phyloP scores from a whole-genome alignment of 768 basidiomycete species.

The Termitomyces eurrhizus region DNA sequence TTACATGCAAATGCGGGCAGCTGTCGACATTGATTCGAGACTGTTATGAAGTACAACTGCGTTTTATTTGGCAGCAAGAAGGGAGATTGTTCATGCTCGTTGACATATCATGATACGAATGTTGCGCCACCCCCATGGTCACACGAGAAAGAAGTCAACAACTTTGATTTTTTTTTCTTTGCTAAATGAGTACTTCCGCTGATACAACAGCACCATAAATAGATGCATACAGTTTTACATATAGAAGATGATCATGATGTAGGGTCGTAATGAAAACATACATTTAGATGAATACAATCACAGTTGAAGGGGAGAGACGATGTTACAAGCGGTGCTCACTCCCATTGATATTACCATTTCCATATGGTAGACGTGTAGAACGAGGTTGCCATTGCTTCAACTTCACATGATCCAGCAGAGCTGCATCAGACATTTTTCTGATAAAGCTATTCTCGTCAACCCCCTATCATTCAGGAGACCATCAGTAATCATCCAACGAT shows the following conservation, averaged over 20 bases:
- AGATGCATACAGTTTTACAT: neutral
- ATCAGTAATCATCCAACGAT: neutral
- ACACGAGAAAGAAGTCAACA: neutral
- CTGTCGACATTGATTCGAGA: neutral
- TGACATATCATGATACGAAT: neutral
- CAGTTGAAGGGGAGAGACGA: neutral
- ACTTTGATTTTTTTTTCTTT: neutral
- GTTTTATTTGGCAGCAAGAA: neutral
- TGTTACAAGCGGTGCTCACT: constrained; percentile 25
- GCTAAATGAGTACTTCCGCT: neutral
- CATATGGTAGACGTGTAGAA: constrained; percentile 14
- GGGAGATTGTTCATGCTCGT: neutral
- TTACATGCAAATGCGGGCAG: too few species aligned
- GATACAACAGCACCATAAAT: neutral
- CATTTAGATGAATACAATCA: neutral
- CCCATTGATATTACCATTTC: constrained; percentile 4
- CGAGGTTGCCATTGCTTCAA: constrained; percentile 56
- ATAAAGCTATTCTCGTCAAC: constrained; percentile 45
- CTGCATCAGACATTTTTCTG: constrained; percentile 43
- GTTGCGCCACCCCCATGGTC: neutral
- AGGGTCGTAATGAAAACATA: neutral
- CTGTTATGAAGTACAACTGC: neutral
- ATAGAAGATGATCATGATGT: neutral
- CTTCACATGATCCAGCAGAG: constrained; percentile 45
- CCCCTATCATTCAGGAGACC: constrained; percentile 23